Percentiles rank a stretch among this genome's conserved stretches.
Evolutionary conservation across 306 rosid genomes (phyloP).

Genomic region (Quercus cerris): DNA sequence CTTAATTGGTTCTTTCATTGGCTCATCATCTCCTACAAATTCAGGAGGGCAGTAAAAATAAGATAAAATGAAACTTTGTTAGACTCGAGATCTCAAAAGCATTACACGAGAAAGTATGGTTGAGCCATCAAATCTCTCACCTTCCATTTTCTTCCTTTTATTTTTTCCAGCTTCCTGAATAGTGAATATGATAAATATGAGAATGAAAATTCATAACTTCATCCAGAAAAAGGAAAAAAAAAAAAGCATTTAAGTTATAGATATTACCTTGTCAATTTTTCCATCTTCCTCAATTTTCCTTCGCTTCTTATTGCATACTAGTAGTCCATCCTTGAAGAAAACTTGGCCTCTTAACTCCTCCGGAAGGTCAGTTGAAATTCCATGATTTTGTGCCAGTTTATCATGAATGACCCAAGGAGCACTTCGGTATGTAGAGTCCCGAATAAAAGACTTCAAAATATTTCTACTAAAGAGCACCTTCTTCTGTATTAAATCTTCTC

Average conservation of each 20-base stretch:
- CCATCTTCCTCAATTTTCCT: constrained; percentile 47
- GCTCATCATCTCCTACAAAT: constrained; percentile 46
- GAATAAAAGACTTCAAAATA: constrained; percentile 76
- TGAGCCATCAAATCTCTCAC: constrained; percentile 34
- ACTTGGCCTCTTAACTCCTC: constrained; percentile 55
- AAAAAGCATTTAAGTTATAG: constrained; percentile 3
- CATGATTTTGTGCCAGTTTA: constrained; percentile 67
- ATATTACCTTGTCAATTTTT: constrained; percentile 19
- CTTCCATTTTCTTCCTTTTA: constrained; percentile 47
- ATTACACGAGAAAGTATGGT: constrained; percentile 5
- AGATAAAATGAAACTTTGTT: neutral
- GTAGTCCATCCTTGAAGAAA: constrained; percentile 61
- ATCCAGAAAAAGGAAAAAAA: constrained; percentile 2
- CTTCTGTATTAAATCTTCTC: constrained; percentile 65
- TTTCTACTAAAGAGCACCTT: constrained; percentile 77
- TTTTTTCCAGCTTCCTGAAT: constrained; percentile 32
- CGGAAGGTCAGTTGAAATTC: constrained; percentile 72
- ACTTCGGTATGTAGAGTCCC: constrained; percentile 87
- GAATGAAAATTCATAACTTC: constrained; percentile 9
- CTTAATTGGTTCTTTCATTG: constrained; percentile 51
- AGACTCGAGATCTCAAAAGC: constrained; percentile 1
- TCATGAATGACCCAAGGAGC: constrained; percentile 91
- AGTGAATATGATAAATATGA: constrained; percentile 50
- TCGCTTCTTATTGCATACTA: constrained; percentile 67
- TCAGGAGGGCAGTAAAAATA: neutral